Base-by-base conservation (phyloP, 2,329 filamentous ascomycete species). In the Waltergamsia citrina region DNA sequence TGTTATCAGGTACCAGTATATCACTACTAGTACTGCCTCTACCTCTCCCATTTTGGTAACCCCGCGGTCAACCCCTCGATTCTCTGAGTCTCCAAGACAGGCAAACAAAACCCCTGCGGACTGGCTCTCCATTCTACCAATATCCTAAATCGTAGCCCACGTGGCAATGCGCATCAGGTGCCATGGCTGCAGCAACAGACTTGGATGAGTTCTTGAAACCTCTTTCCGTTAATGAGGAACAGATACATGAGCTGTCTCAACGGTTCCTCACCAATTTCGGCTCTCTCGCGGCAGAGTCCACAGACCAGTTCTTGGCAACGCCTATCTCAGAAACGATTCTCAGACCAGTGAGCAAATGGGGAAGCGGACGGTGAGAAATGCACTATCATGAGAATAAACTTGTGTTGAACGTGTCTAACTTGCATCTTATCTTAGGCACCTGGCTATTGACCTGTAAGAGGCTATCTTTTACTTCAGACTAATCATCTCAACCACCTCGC, bases 391-490 rank as follows among this genome's bases (percentile, higher is more conserved):
- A 24, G 16, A 16, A 17, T 29, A n/a, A n/a, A n/a, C 16, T 29
- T 9, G 12, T 7, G 34, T 7, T 14, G 10, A 8, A 17, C 16
- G 16, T 12, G 8, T 21, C 7, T 32, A 14, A 32, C 22, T 47
- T 30, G 42, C 36, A 30, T 38, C 16, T 32, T 8, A 28, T 29
- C 32, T 16, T 45, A 78, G 74, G 41, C 69, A 74, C 55, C 67
- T 70, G 42, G 78, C 66, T 38, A 78, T 78, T 56, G 80, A 76
- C 57, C 78, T 76, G 78, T 81, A 57, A 67, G 70, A 46, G 46
- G 31, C 21, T 7, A 19, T 15, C 29, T n/a, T n/a, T n/a, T n/a
- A 7, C 20, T 19, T 22, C 15, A 10, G 15, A 23, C 21, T 10
- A 12, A 32, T 31, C 18, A 27, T 19, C 21, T 28, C 11, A 6